Evolutionary conservation across 768 basidiomycete species (phyloP).

Genomic region (Pleurotus platypus): DNA sequence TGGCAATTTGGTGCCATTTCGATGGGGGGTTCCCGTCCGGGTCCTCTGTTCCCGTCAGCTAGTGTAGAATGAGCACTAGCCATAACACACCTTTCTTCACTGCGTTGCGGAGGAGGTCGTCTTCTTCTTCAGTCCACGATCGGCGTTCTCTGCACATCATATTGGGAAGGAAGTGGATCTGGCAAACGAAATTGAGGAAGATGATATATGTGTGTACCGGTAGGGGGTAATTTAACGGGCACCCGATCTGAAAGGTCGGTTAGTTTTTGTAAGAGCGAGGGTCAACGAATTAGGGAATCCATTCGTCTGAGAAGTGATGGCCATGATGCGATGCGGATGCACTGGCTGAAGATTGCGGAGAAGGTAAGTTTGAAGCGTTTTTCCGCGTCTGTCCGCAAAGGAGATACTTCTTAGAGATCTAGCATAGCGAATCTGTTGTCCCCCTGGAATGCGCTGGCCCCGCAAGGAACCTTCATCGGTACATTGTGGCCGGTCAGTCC

Average conservation of each 20-base stretch:
- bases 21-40: conserved; percentile 53
- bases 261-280: conserved; percentile 7
- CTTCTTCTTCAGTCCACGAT: conserved; percentile 50
- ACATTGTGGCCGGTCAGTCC: not conserved
- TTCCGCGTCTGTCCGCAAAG: not conserved
- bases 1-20: conserved; percentile 62
- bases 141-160: conserved; percentile 45
- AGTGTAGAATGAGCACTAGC: conserved; percentile 13
- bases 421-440: not conserved
- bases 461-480: not conserved
- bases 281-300: not conserved
- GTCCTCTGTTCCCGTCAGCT: conserved; percentile 39
- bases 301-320: not conserved
- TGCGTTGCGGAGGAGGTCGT: conserved; percentile 48
- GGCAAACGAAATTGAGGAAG: not conserved
- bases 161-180: not conserved
- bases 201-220: not conserved
- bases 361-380: conserved; percentile 5
- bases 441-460: not conserved
- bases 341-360: conserved; percentile 7
- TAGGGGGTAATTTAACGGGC: not conserved
- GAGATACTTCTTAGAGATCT: not conserved
- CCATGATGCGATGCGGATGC: conserved; percentile 1
- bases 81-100: conserved; percentile 38
- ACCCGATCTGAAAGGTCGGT: not conserved